These are phyloP conservation scores for Eucalyptus dawsonii DNA, from an alignment of 345 rosid species.

Conservation along the genomic window DNA sequence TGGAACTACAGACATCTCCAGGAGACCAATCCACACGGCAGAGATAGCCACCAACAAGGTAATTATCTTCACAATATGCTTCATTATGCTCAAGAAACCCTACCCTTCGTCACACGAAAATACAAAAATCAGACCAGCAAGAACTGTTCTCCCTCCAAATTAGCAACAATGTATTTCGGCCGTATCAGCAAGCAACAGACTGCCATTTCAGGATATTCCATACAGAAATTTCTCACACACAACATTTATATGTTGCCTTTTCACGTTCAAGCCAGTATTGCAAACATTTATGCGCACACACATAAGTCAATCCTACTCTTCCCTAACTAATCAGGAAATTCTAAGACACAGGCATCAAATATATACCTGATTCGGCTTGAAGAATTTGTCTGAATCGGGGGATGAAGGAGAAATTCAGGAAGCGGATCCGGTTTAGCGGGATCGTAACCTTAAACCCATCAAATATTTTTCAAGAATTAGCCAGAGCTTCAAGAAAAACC, in stretches of 20 bases:
- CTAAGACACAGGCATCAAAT: not conserved
- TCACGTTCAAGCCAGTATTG: not conserved
- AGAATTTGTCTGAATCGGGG: not conserved
- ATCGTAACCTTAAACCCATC: not conserved
- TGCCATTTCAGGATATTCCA: not conserved
- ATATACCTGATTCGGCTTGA: not conserved
- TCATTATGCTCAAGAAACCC: conserved; percentile 11
- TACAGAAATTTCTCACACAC: not conserved
- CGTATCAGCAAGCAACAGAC: not conserved
- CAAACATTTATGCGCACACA: not conserved
- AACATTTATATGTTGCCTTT: not conserved
- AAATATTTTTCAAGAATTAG: not conserved
- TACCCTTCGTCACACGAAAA: not conserved
- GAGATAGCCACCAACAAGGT: conserved; percentile 17
- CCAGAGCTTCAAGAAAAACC: not conserved
- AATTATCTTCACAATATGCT: conserved; percentile 35
- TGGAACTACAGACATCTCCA: conserved; percentile 35
- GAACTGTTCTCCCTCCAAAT: not conserved
- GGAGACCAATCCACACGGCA: conserved; percentile 32
- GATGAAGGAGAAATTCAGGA: not conserved
- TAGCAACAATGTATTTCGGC: not conserved
- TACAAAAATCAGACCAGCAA: not conserved
- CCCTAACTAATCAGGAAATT: not conserved
- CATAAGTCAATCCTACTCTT: not conserved
- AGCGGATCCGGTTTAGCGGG: not conserved